Evolutionary conservation across 371 early-diverging fungal species (phyloP).

Genomic region (Phascolomyces articulosus): DNA sequence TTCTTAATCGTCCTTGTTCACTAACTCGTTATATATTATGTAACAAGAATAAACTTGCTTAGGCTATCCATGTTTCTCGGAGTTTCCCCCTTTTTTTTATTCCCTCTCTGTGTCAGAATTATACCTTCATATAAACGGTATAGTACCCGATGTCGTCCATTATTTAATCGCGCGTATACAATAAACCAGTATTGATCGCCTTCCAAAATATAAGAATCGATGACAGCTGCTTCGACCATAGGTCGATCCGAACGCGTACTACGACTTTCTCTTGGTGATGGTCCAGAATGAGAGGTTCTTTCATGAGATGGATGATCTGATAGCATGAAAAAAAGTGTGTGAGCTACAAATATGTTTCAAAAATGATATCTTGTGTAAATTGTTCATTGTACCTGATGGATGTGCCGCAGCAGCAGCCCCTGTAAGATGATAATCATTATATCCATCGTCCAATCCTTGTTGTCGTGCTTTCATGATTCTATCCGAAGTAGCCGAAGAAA

Average conservation of each 20-base stretch:
- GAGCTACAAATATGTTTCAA: too few relatives aligned
- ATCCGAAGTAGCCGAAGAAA: slow-evolving; percentile 18
- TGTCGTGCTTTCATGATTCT: slow-evolving; percentile 8
- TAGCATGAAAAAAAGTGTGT: too few relatives aligned
- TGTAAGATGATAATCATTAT: slow-evolving; percentile 6
- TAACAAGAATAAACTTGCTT: too few relatives aligned
- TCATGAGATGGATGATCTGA: not conserved
- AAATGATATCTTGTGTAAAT: too few relatives aligned
- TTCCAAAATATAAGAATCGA: slow-evolving; percentile 61
- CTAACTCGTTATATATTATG: too few relatives aligned
- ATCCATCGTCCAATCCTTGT: slow-evolving; percentile 5
- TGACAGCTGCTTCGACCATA: slow-evolving; percentile 56
- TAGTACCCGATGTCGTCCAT: slow-evolving; percentile 58
- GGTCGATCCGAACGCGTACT: slow-evolving; percentile 5
- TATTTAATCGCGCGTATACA: slow-evolving; percentile 59
- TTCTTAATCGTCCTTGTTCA: too few relatives aligned
- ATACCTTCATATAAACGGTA: slow-evolving; percentile 72
- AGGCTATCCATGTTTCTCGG: not conserved
- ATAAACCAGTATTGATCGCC: slow-evolving; percentile 76
- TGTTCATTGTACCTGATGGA: too few relatives aligned
- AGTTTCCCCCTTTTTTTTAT: not conserved
- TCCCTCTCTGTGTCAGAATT: not conserved
- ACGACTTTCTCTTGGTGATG: not conserved
- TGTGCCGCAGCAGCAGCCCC: too few relatives aligned
- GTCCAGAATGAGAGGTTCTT: not conserved